Conservation (phyloP, 2,329 filamentous ascomycete genomes). For the Penicillium frequentans region DNA sequence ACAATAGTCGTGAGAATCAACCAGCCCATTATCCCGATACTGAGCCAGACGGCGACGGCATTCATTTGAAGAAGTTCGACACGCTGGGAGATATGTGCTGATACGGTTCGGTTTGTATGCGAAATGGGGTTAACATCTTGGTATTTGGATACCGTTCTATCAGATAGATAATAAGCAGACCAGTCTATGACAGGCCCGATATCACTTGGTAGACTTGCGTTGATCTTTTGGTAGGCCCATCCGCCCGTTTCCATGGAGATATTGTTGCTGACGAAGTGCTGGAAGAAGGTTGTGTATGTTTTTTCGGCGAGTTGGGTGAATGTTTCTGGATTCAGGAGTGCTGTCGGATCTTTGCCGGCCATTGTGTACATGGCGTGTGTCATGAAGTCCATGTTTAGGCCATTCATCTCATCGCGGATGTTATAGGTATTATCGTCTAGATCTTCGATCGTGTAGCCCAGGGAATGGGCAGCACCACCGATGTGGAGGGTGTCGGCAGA, state of each 20-base stretch:
- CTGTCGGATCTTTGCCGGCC: slow-evolving; percentile 18
- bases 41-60: slow-evolving; percentile 17
- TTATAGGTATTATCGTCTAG: slow-evolving; percentile 23
- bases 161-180: no score
- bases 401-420: slow-evolving; percentile 22
- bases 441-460: no score
- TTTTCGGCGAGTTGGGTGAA: slow-evolving; percentile 17
- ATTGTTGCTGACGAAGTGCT: slow-evolving; percentile 27
- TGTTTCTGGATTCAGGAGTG: slow-evolving; percentile 16
- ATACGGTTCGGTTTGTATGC: slow-evolving; percentile 15
- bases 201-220: slow-evolving; percentile 7
- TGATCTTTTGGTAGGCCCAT: slow-evolving; percentile 26
- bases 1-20: slow-evolving; percentile 10
- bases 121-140: slow-evolving; percentile 18
- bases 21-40: slow-evolving; percentile 16
- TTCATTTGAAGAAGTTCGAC: slow-evolving; percentile 21
- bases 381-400: slow-evolving; percentile 34
- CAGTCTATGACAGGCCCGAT: no score
- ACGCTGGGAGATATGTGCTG: slow-evolving; percentile 3
- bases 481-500: slow-evolving; percentile 11
- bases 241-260: slow-evolving; percentile 8
- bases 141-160: no score
- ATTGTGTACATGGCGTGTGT: slow-evolving; percentile 29
- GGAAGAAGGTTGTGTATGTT: slow-evolving; percentile 31
- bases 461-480: not conserved